These are phyloP conservation scores for Xylaria sp. DNA, from an alignment of 2,329 filamentous ascomycete genomes.

Conservation along the genomic window DNA sequence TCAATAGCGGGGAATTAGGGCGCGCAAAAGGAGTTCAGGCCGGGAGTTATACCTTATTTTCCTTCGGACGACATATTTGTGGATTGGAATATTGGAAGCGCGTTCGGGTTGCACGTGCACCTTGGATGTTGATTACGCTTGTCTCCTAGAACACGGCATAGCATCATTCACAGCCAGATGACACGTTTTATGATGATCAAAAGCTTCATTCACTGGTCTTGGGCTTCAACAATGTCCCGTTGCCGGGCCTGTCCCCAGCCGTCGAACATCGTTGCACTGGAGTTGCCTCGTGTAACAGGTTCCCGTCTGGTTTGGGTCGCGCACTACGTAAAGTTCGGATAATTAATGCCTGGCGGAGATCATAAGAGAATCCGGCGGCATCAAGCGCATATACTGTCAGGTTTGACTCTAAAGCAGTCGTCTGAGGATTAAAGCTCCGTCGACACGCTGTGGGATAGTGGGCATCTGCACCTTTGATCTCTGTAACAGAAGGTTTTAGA, in stretches of 20 bases:
- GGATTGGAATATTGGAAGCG: constrained; percentile 13
- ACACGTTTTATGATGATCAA: constrained; percentile 24
- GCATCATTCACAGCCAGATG: constrained; percentile 13
- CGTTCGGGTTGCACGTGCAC: constrained; percentile 16
- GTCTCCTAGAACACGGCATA: constrained; percentile 8
- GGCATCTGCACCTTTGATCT: constrained; percentile 2
- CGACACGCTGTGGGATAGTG: constrained; percentile 7
- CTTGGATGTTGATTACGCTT: constrained; percentile 2
- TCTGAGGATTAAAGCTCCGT: constrained; percentile 13
- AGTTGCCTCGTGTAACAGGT: constrained; percentile 23
- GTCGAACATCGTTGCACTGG: constrained; percentile 12
- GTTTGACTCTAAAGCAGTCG: constrained; percentile 3
- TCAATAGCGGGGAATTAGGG: constrained; percentile 21
- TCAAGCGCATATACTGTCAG: background rate
- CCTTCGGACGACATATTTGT: constrained; percentile 21
- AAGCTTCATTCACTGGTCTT: background rate
- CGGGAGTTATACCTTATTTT: constrained; percentile 23
- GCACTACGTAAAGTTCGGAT: constrained; percentile 22
- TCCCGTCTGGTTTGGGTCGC: constrained; percentile 8
- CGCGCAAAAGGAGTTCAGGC: constrained; percentile 39
- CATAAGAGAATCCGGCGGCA: background rate
- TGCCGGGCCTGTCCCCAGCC: background rate
- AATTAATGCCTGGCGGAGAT: constrained; percentile 27
- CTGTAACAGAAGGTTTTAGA: constrained; percentile 1
- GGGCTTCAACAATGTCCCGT: background rate